Conservation (phyloP, 192 early-diverging fungal species). For the Piromyces finnis region DNA sequence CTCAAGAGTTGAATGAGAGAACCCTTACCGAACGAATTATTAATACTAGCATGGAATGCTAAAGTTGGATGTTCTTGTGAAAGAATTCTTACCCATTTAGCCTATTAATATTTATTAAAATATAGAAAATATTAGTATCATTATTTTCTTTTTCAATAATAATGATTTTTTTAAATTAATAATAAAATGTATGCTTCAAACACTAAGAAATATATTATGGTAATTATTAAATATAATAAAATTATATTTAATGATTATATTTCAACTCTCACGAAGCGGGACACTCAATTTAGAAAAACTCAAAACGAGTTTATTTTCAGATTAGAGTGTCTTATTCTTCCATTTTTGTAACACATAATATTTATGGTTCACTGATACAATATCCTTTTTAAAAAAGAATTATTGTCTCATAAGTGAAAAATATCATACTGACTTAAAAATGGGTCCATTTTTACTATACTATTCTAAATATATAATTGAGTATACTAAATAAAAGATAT, state of each 20-base stretch:
- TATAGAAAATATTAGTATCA: no score
- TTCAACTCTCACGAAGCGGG: conserved; percentile 15
- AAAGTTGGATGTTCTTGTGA: conserved; percentile 86
- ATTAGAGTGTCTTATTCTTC: conserved; percentile 17
- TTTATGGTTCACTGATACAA: background rate
- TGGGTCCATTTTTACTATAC: no score
- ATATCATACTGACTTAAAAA: conserved; percentile 29
- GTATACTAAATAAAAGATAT: no score
- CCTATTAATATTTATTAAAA: conserved; percentile 14
- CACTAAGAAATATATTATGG: conserved; percentile 13
- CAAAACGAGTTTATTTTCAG: conserved; percentile 26
- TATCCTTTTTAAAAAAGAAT: background rate
- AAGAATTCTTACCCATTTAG: conserved; percentile 81
- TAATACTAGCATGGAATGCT: conserved; percentile 97
- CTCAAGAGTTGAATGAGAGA: conserved; percentile 93
- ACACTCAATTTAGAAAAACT: conserved; percentile 7
- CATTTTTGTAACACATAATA: conserved; percentile 32
- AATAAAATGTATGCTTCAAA: conserved; percentile 14
- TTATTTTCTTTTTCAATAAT: no score
- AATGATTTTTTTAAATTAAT: no score
- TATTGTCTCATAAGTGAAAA: background rate
- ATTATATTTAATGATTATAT: background rate
- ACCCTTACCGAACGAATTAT: conserved; percentile 97
- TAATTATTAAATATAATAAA: conserved; percentile 1
- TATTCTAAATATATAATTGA: no score